Evolutionary conservation across 1,284 basidiomycete genomes (phyloP).

Genomic region (Pseudozyma pruni): DNA sequence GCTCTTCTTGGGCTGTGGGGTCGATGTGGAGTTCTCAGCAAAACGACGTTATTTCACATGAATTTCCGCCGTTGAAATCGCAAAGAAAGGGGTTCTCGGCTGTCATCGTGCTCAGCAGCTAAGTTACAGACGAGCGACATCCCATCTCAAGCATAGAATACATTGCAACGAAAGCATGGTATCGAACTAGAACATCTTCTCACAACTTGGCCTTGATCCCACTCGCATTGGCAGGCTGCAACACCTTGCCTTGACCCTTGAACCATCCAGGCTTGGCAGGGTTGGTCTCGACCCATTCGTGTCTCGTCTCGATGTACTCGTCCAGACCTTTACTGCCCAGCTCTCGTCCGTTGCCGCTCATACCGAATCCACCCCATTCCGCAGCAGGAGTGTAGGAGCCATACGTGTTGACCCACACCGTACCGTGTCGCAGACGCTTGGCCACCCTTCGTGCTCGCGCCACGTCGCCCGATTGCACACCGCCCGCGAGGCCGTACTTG

Average conservation of each 20-base stretch:
- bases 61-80: no score
- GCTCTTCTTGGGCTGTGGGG: conserved; percentile 1
- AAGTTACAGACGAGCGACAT: no score
- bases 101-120: no score
- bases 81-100: no score
- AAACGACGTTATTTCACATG: not conserved
- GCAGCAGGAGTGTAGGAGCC: conserved; percentile 63
- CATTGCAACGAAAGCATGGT: not conserved
- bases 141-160: no score
- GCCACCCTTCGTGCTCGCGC: conserved; percentile 59
- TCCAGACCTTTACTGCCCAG: conserved; percentile 64
- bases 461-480: conserved; percentile 60
- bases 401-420: conserved; percentile 66
- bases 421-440: conserved; percentile 62
- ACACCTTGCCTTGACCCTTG: conserved; percentile 42
- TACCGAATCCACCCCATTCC: conserved; percentile 67
- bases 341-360: conserved; percentile 66
- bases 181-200: not conserved
- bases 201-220: conserved; percentile 29
- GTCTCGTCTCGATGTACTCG: conserved; percentile 66
- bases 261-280: conserved; percentile 62
- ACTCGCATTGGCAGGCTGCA: conserved; percentile 14
- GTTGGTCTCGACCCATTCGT: conserved; percentile 62
- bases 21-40: not conserved
- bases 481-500: conserved; percentile 65